These are phyloP conservation scores for Gossypium laxum DNA, from an alignment of 441 rosid species.

Conservation along the genomic window DNA sequence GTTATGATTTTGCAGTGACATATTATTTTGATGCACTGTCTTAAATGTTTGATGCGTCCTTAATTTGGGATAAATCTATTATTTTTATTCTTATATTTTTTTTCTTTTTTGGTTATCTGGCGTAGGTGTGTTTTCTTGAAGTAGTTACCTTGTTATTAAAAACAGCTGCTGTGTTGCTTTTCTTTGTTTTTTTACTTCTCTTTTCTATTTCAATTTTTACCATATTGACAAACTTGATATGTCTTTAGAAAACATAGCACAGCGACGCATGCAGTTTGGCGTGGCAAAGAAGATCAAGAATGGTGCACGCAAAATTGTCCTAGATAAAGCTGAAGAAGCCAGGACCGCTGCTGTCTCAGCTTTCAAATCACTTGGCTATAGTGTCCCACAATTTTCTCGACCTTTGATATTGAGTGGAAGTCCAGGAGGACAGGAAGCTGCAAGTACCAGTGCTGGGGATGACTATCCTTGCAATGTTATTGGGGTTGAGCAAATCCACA, in stretches of 20 bases:
- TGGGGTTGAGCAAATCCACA: slow-evolving; percentile 23
- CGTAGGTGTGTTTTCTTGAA: neutral
- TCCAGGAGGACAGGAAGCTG: slow-evolving; percentile 26
- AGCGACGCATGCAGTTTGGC: slow-evolving; percentile 67
- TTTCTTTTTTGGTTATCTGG: neutral
- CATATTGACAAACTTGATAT: slow-evolving; percentile 22
- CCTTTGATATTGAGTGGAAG: slow-evolving; percentile 34
- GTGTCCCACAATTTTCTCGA: slow-evolving; percentile 52
- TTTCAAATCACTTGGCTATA: slow-evolving; percentile 78
- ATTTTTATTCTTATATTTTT: neutral
- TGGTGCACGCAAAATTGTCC: slow-evolving; percentile 90
- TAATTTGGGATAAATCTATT: neutral
- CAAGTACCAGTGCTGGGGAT: slow-evolving; percentile 24
- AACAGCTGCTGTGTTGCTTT: neutral
- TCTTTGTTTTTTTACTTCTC: neutral
- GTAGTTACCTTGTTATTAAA: neutral
- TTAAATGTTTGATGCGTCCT: neutral
- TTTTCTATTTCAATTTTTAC: slow-evolving; percentile 6
- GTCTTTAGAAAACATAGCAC: slow-evolving; percentile 53
- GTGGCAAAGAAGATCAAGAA: slow-evolving; percentile 90
- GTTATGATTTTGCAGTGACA: neutral
- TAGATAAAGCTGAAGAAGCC: slow-evolving; percentile 97
- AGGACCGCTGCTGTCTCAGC: slow-evolving; percentile 83
- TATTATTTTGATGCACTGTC: neutral
- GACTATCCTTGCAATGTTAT: slow-evolving; percentile 20